Percentiles rank a stretch among this genome's conserved stretches.
Evolutionary conservation across 129 eudicot genomes (phyloP).

Genomic region (Daucus carota): DH1_v3.0 NC_030384.2:30580001-30580500

Average conservation of each 20-base stretch:
- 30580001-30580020: neutral
- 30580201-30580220: neutral
- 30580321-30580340: neutral
- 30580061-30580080: no score
- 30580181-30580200: neutral
- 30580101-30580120: no score
- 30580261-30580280: neutral
- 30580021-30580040: neutral
- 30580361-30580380: neutral
- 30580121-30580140: no score
- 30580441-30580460: neutral
- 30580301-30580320: neutral
- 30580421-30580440: neutral
- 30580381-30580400: constrained; percentile 5
- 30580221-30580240: neutral
- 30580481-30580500: neutral
- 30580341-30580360: neutral
- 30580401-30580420: neutral
- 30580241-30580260: neutral
- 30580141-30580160: no score
- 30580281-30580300: neutral
- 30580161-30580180: no score
- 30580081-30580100: no score
- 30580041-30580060: neutral
- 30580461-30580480: neutral